Conservation (phyloP, 371 early-diverging fungal species). For the Syncephalastrum sp. region DNA sequence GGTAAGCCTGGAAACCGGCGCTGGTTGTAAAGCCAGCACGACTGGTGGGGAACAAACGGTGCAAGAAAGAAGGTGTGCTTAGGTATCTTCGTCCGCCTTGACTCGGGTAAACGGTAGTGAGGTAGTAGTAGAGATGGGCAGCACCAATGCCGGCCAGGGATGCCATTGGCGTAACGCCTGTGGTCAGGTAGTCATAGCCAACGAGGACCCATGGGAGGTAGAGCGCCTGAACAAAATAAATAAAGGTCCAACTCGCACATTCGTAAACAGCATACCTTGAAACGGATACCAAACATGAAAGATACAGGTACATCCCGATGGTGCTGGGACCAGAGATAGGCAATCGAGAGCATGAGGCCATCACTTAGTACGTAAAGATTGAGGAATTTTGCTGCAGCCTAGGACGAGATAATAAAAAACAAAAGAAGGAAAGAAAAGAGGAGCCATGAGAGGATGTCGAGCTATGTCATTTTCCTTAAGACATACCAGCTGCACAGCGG, state of each 20-base stretch:
- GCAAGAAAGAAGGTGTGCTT: slow-evolving; percentile 53
- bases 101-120: slow-evolving; percentile 52
- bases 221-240: slow-evolving; percentile 40
- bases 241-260: too few species aligned
- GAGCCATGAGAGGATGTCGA: neutral
- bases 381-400: slow-evolving; percentile 27
- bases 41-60: slow-evolving; percentile 42
- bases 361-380: slow-evolving; percentile 32
- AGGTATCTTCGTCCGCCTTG: slow-evolving; percentile 56
- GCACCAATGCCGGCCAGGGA: slow-evolving; percentile 46
- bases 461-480: neutral
- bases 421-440: neutral
- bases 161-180: slow-evolving; percentile 12
- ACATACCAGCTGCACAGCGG: slow-evolving; percentile 37
- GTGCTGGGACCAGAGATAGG: slow-evolving; percentile 79
- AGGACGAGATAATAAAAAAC: neutral
- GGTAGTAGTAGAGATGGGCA: slow-evolving; percentile 57
- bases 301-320: slow-evolving; percentile 63
- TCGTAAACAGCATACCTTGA: slow-evolving; percentile 59
- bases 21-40: slow-evolving; percentile 9
- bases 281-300: slow-evolving; percentile 82
- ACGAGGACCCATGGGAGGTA: slow-evolving; percentile 76
- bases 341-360: slow-evolving; percentile 62
- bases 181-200: slow-evolving; percentile 46
- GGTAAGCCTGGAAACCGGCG: slow-evolving; percentile 14